phyloP scores from a whole-genome alignment of 129 eudicot genomes.

The Chrysanthemum seticuspe region DNA sequence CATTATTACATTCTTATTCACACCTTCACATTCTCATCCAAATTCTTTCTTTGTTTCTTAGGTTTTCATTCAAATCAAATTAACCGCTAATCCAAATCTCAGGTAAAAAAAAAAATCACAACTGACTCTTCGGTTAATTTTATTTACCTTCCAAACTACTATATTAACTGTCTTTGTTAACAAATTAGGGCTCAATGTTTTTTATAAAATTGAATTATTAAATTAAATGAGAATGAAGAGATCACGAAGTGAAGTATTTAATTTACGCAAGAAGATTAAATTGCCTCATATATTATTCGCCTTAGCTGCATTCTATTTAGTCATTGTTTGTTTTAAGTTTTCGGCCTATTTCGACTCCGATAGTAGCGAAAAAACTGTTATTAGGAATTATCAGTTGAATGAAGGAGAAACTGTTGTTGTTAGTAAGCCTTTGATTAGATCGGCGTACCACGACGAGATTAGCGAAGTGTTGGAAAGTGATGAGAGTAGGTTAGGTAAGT shows the following conservation, averaged over 20 bases:
- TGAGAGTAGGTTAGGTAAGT: background rate
- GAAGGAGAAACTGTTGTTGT: constrained; percentile 10
- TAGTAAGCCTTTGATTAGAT: constrained; percentile 37
- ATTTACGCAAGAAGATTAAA: constrained; percentile 55
- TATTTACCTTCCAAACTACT: background rate
- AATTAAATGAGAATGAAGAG: constrained; percentile 66
- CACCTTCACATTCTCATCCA: too few relatives aligned
- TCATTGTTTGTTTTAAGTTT: constrained; percentile 67
- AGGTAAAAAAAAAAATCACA: background rate
- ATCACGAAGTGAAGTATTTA: constrained; percentile 57
- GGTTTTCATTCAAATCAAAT: too few relatives aligned
- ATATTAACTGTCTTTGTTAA: constrained; percentile 11
- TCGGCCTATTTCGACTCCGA: constrained; percentile 53
- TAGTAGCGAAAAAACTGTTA: constrained; percentile 10
- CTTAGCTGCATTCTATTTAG: constrained; percentile 70
- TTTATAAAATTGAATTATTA: background rate
- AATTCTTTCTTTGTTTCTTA: too few relatives aligned
- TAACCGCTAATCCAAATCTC: background rate
- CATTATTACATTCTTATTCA: too few relatives aligned
- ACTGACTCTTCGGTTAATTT: too few relatives aligned
- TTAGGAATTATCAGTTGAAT: constrained; percentile 30
- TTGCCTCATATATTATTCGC: constrained; percentile 61
- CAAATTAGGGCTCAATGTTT: constrained; percentile 22
- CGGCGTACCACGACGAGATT: constrained; percentile 31
- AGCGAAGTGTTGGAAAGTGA: background rate